Percentiles rank a stretch among this genome's conserved stretches.
Evolutionary conservation across 176 grass and related monocot genomes (phyloP).

Genomic region (Thinopyrum elongatum): DNA sequence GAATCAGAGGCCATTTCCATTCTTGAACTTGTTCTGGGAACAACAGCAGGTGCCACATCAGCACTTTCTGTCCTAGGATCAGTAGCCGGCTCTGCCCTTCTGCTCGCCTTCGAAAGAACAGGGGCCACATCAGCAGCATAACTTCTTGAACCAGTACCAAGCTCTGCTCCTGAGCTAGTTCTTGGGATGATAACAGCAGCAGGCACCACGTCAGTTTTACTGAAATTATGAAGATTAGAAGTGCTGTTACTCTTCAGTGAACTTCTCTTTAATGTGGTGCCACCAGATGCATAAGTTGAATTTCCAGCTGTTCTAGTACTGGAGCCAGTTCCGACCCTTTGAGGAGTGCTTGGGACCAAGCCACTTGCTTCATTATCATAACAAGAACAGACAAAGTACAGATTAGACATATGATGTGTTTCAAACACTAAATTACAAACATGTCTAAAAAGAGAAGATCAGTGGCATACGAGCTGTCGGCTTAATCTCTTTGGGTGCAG

Average conservation of each 20-base stretch:
- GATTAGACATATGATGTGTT: conserved; percentile 27
- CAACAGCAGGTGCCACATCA: conserved; percentile 49
- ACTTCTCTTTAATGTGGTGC: conserved; percentile 66
- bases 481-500: conserved; percentile 77
- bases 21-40: conserved; percentile 65
- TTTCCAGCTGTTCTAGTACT: conserved; percentile 52
- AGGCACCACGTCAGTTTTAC: conserved; percentile 54
- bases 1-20: conserved; percentile 56
- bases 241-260: conserved; percentile 54
- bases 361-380: conserved; percentile 57
- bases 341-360: conserved; percentile 62
- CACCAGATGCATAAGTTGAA: conserved; percentile 47
- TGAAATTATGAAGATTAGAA: conserved; percentile 57
- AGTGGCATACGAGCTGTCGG: conserved; percentile 53
- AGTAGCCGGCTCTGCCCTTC: conserved; percentile 35
- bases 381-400: conserved; percentile 30
- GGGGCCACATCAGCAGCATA: conserved; percentile 44
- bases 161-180: conserved; percentile 72
- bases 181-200: conserved; percentile 74
- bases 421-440: conserved; percentile 27
- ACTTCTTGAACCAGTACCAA: conserved; percentile 59
- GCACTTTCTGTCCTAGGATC: conserved; percentile 60
- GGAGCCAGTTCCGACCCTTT: conserved; percentile 57
- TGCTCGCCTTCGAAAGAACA: conserved; percentile 50
- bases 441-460: conserved; percentile 26